Percentiles rank a stretch among this genome's conserved stretches.
Evolutionary conservation across 768 basidiomycete species (phyloP).

Genomic region (Rhodotorula paludigena): DNA sequence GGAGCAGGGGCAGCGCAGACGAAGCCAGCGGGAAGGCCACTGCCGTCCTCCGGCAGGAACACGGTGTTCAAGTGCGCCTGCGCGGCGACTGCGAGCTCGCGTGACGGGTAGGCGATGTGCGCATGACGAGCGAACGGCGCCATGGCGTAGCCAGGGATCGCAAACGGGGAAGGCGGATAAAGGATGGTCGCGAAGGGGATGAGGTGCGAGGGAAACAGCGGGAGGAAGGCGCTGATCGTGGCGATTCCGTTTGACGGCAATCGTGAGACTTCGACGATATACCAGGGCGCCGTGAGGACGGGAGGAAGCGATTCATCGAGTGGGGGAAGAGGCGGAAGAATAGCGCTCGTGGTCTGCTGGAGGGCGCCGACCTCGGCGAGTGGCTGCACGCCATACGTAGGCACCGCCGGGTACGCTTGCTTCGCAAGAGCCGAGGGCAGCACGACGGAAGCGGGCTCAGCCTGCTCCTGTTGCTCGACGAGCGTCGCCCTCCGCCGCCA

Average conservation of each 20-base stretch:
- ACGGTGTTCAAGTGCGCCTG: neutral
- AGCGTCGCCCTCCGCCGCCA: neutral
- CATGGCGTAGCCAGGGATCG: neutral
- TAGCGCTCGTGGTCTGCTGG: neutral
- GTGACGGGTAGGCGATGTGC: neutral
- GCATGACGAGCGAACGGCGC: neutral
- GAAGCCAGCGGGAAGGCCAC: rapidly evolving
- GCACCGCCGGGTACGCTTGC: too few species aligned
- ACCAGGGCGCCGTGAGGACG: neutral
- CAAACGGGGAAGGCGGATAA: neutral
- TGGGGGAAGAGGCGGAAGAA: neutral
- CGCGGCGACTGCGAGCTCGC: neutral
- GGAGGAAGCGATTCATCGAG: neutral
- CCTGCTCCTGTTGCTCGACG: neutral
- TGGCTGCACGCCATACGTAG: too few species aligned
- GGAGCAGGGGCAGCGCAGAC: neutral
- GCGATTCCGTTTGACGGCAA: neutral
- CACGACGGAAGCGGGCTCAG: neutral
- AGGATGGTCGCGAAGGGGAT: neutral
- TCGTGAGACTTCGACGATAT: neutral
- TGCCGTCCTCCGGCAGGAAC: neutral
- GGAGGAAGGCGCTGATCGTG: neutral
- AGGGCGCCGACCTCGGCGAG: neutral
- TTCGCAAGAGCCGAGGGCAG: neutral
- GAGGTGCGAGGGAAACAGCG: neutral